Base-by-base conservation (phyloP, 2,329 filamentous ascomycete species). In the Leptodontidium sp. region DNA sequence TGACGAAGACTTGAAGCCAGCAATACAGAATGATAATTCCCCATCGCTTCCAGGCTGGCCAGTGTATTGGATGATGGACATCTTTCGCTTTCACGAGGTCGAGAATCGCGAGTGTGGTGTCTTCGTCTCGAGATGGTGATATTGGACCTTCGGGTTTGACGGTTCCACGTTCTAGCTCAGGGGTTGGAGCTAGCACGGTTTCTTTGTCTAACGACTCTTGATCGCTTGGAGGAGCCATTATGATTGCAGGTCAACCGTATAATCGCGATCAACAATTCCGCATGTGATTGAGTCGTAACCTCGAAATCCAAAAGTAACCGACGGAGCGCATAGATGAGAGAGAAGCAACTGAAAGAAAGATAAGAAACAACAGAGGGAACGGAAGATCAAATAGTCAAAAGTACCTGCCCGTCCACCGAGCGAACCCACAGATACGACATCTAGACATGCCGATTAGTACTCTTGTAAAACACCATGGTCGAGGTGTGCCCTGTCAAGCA, bases 1-100 rank as follows among this genome's bases (percentile, higher is more conserved):
- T 78, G 52, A 82, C 78, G 66, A 82, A 81, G 32, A 76, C 73
- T 69, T 82, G 81, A 50, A 77, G 52, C 47, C 68, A 69, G 62
- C 75, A 76, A 61, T 77, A 75, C 8, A 75, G 8, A 1, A 49
- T 53, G 26, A 74, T 69, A 4, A 75, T 75, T 8, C 38, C 21
- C 74, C 73, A 76, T 53, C 73, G 68, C 59, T 77, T 75, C 70
- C 72, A 69, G 1, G 72, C 67, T 4, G 73, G 59, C 74, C 74
- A 77, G 61, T 77, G 74, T 61, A 75, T 75, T 6, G 76, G 76
- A 55, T 77, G 76, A 29, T 76, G 71, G 8, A 53, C 65, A 67
- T 77, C 75, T 66, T 76, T 57, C 1, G 73, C 69, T 57, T 73
- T 73, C 26, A 75, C 74, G 7, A 76, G 64, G 24, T 74, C 70